A percentile compares a stretch with the other conserved stretches of the same genome.
phyloP scores from a whole-genome alignment of 1,284 basidiomycete genomes.

The Lentinula novae-zelandiae region DNA sequence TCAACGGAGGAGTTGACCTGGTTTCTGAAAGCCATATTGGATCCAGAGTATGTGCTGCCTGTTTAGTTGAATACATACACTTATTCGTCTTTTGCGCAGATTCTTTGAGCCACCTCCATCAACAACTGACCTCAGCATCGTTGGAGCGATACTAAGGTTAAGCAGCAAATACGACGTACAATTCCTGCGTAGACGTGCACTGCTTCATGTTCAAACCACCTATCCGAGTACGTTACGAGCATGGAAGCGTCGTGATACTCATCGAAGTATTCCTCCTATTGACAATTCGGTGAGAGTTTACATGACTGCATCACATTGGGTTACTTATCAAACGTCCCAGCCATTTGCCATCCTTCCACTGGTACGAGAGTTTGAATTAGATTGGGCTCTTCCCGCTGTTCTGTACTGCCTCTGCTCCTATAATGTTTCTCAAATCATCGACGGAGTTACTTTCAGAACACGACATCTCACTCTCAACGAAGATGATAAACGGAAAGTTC shows the following conservation, averaged over 20 bases:
- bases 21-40: conserved; percentile 13
- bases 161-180: conserved; percentile 27
- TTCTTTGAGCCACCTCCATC: conserved; percentile 12
- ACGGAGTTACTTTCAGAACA: not conserved
- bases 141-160: conserved; percentile 23
- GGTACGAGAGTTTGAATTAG: conserved; percentile 14
- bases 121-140: conserved; percentile 11
- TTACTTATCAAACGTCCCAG: not conserved
- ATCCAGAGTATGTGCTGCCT: conserved; percentile 6
- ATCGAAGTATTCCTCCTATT: conserved; percentile 20
- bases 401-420: conserved; percentile 20
- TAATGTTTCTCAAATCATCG: conserved; percentile 18
- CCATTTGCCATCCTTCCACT: conserved; percentile 21
- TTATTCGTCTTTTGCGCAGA: not conserved
- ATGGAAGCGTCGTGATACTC: conserved; percentile 24
- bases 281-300: not conserved
- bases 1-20: conserved; percentile 8
- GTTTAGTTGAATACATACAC: not conserved
- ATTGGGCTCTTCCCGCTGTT: conserved; percentile 19
- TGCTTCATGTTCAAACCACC: conserved; percentile 23
- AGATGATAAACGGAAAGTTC: not conserved
- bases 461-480: not conserved
- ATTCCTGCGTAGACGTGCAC: conserved; percentile 22
- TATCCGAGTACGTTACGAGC: conserved; percentile 25
- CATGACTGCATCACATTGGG: not conserved